Evolutionary conservation across 176 grass and related monocot species (phyloP).

Genomic region (Zea mays): Zm-B73-REFERENCE-NAM-5.0 NC_050105.1:72373001-72373500

Average conservation of each 20-base stretch:
- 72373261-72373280: slow-evolving; percentile 95
- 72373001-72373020: neutral
- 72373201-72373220: neutral
- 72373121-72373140: slow-evolving; percentile 68
- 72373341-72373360: slow-evolving; percentile 94
- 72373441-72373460: neutral
- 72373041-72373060: neutral
- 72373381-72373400: slow-evolving; percentile 53
- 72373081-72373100: slow-evolving; percentile 63
- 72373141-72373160: neutral
- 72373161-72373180: neutral
- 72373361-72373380: slow-evolving; percentile 92
- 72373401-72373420: neutral
- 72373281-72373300: slow-evolving; percentile 98
- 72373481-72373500: slow-evolving; percentile 97
- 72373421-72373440: neutral
- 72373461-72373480: slow-evolving; percentile 19
- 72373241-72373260: slow-evolving; percentile 64
- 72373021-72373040: neutral
- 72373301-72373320: slow-evolving; percentile 85
- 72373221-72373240: neutral
- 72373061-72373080: slow-evolving; percentile 49
- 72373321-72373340: slow-evolving; percentile 96
- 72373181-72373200: neutral
- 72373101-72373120: slow-evolving; percentile 60